Percentiles rank a stretch among this genome's conserved stretches.
Conservation (phyloP, 78 protist species). For the Creolimax fragrantissima region DNA sequence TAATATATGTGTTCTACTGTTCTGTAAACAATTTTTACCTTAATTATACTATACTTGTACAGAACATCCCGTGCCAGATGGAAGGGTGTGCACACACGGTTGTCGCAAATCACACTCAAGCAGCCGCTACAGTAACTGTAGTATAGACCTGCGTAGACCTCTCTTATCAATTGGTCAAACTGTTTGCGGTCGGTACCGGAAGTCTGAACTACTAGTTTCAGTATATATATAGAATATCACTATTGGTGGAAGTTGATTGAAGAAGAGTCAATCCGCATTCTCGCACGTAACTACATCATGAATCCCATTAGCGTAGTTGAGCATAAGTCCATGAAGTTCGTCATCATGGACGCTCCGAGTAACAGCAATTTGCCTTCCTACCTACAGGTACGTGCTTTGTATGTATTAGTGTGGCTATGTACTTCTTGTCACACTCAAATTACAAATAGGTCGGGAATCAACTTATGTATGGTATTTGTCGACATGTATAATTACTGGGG, state of each 20-base stretch:
- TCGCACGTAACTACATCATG: too few species aligned
- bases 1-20: too few species aligned
- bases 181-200: too few species aligned
- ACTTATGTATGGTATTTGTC: too few species aligned
- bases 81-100: neutral
- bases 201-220: too few species aligned
- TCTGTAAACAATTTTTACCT: too few species aligned
- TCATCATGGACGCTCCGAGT: constrained; percentile 33
- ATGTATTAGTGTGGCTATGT: neutral
- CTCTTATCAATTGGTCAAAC: too few species aligned
- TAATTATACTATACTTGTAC: neutral
- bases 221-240: too few species aligned
- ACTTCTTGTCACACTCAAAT: neutral
- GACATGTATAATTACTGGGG: too few species aligned
- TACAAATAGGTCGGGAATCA: too few species aligned
- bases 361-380: neutral
- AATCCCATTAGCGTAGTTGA: constrained; percentile 9
- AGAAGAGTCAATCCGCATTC: too few species aligned
- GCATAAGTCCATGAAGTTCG: neutral
- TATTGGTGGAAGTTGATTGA: too few species aligned
- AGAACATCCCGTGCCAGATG: neutral
- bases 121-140: neutral
- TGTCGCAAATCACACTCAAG: neutral
- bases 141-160: neutral
- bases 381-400: neutral